These are phyloP conservation scores for Climacium dendroides DNA, from an alignment of 225 moss, liverwort and hornwort genomes.

Conservation along the genomic window DNA sequence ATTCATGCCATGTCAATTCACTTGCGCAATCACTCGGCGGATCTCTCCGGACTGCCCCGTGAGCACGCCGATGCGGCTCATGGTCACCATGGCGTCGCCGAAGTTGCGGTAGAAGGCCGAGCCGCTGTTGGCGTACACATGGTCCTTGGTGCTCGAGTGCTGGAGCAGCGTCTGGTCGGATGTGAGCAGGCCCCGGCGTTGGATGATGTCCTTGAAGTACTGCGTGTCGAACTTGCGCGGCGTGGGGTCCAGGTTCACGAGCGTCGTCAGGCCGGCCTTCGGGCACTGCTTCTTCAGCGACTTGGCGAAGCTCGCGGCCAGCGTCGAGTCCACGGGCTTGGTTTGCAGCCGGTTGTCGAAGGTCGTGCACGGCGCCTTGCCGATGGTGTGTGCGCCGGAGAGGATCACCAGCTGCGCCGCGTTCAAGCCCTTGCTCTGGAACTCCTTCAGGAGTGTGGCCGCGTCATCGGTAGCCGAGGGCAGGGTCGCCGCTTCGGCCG, in stretches of 20 bases:
- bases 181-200: not conserved
- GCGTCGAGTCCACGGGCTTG: not conserved
- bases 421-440: not conserved
- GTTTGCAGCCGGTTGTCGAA: not conserved
- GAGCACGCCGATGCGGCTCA: constrained; percentile 1
- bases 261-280: not conserved
- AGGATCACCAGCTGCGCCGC: not conserved
- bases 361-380: not conserved
- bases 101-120: not conserved
- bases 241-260: not conserved
- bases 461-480: not conserved
- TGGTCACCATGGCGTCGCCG: not conserved
- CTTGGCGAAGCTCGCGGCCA: not conserved
- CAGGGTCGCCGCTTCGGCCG: not conserved
- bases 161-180: not conserved
- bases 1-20: too few relatives aligned
- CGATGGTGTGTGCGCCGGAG: constrained; percentile 14
- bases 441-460: not conserved
- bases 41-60: not conserved
- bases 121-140: not conserved
- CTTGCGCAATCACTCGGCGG: not conserved
- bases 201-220: constrained; percentile 11
- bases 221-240: constrained; percentile 1
- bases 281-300: constrained; percentile 1
- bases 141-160: not conserved